A percentile compares a stretch with the other conserved stretches of the same genome.
Conservation (phyloP, 2,329 filamentous ascomycete genomes). For the Aspergillus sp. region DNA sequence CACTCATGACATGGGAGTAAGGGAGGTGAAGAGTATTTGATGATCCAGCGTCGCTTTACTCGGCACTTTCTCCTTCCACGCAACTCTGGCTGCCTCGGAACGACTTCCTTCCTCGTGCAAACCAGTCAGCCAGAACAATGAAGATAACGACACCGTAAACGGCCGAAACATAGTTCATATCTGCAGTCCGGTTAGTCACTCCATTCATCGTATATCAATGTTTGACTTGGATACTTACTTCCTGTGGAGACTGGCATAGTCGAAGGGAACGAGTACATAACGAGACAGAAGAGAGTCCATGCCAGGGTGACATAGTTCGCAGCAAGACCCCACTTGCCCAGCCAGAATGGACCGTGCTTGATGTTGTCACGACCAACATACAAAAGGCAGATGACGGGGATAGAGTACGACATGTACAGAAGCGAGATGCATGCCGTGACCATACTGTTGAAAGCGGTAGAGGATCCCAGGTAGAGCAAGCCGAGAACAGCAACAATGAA, state of each 20-base stretch:
- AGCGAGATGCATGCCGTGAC: slow-evolving; percentile 50
- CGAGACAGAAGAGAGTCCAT: slow-evolving; percentile 49
- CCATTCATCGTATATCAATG: too few species aligned
- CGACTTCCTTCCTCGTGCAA: slow-evolving; percentile 31
- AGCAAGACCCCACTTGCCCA: slow-evolving; percentile 47
- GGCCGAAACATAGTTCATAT: slow-evolving; percentile 48
- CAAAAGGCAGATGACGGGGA: slow-evolving; percentile 51
- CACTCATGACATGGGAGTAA: neutral
- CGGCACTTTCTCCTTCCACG: slow-evolving; percentile 7
- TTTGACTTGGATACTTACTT: slow-evolving; percentile 31
- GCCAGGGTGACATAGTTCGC: slow-evolving; percentile 46
- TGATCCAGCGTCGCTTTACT: slow-evolving; percentile 7
- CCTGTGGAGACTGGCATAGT: slow-evolving; percentile 35
- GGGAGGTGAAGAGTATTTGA: neutral
- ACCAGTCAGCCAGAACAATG: slow-evolving; percentile 41
- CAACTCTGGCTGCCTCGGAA: slow-evolving; percentile 28
- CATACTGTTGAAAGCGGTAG: slow-evolving; percentile 48
- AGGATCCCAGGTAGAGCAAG: slow-evolving; percentile 50
- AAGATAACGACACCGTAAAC: slow-evolving; percentile 38
- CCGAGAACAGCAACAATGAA: slow-evolving; percentile 51
- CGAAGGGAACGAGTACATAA: slow-evolving; percentile 44
- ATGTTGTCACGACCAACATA: slow-evolving; percentile 49
- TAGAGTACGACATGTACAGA: slow-evolving; percentile 52
- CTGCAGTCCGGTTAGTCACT: slow-evolving; percentile 19
- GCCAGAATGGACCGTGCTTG: slow-evolving; percentile 51